Evolutionary conservation across 2,329 filamentous ascomycete genomes (phyloP), one percentile per base, ranked within the genome.

Genomic region (Ophiosphaerella herpotricha): DNA sequence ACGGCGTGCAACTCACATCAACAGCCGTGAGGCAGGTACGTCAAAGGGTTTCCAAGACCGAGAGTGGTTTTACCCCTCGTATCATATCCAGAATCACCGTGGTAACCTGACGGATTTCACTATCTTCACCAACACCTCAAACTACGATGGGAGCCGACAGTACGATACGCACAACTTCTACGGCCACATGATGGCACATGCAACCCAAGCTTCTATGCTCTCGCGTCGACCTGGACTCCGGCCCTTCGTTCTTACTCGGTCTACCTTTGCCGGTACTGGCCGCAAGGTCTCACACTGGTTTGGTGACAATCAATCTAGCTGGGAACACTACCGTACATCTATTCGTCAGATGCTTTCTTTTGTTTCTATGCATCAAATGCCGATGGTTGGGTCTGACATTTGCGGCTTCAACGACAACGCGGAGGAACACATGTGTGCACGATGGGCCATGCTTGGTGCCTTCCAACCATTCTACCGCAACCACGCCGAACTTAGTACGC

Each of bases 111-210:
- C 70, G 5, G 72, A 75, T 48, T 63, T 64, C 40, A 79, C 88
- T 0, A 82, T 90, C 45, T 79, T 84, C 55, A 88, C 87, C 0
- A 82, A 90, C 63, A 74, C 90, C 7, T 79, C 86, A 7, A 87
- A 90, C 67, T 79, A 84, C 36, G 85, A 88, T 50, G 87, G 87
- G 1, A 75, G 85, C 33, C 77, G 79, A 16, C 84, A 89, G 70
- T 90, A 89, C 64, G 89, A 92, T 59, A 88, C 85, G 0, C 89
- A 92, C 69, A 91, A 91, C 60, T 72, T 91, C 1, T 91, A 89
- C 68, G 89, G 89, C 1, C 82, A 83, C 62, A 80, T 90, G 85
- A 92, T 91, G 88, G 87, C 85, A 1, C 73, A 78, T 14, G 76
- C 82, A 4, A 88, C 86, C 0, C 81, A 83, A 44, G 71, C 80